A percentile compares a stretch with the other conserved stretches of the same genome.
These are phyloP conservation scores for Lactarius pseudohatsudake DNA, from an alignment of 768 basidiomycete genomes.

Conservation along the genomic window DNA sequence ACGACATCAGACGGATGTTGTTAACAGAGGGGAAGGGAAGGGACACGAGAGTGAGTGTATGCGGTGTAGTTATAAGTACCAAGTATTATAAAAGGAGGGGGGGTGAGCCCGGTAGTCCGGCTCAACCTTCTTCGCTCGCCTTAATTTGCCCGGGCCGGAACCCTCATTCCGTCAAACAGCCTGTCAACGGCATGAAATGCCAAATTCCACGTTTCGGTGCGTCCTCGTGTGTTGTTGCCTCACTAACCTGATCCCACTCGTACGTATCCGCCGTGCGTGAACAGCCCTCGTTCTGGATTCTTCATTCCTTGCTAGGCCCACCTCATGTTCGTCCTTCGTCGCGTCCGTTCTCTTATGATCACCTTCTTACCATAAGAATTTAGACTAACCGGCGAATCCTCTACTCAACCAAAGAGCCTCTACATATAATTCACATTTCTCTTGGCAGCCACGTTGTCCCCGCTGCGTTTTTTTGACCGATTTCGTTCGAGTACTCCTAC, in stretches of 20 bases:
- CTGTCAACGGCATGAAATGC: neutral
- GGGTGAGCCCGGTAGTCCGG: slow-evolving; percentile 2
- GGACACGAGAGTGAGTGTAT: neutral
- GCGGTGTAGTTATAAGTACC: slow-evolving; percentile 6
- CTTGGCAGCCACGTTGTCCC: slow-evolving; percentile 2
- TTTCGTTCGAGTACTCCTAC: neutral
- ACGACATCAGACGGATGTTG: slow-evolving; percentile 4
- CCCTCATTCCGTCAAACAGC: slow-evolving; percentile 2
- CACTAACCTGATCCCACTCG: neutral
- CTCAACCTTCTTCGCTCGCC: slow-evolving; percentile 5
- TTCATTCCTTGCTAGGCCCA: neutral
- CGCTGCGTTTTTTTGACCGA: neutral
- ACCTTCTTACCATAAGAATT: neutral
- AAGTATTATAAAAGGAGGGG: slow-evolving; percentile 1
- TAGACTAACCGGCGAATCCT: neutral
- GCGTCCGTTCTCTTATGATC: neutral
- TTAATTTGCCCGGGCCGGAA: neutral
- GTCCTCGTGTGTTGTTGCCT: slow-evolving; percentile 20
- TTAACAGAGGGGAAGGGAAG: slow-evolving; percentile 16
- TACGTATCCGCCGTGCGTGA: slow-evolving; percentile 6
- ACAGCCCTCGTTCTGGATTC: slow-evolving; percentile 1
- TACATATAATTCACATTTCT: slow-evolving; percentile 3
- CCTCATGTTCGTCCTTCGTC: slow-evolving; percentile 6
- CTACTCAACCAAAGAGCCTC: neutral
- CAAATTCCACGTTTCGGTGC: slow-evolving; percentile 3